Conservation (phyloP, 768 basidiomycete genomes). For the Favolaschia claudopus region DNA sequence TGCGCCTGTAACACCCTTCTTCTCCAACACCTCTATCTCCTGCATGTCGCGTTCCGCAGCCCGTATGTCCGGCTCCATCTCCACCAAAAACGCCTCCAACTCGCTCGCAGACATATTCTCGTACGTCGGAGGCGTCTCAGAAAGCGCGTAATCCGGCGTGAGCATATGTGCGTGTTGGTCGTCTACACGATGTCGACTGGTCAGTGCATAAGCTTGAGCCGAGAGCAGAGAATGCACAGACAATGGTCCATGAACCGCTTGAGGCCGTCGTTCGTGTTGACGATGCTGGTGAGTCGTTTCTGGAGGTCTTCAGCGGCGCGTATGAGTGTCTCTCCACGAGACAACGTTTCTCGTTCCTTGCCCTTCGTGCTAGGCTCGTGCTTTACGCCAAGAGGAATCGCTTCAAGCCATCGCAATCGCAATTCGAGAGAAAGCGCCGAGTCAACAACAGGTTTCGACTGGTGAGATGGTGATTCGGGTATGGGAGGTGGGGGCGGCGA, state of each 20-base stretch:
- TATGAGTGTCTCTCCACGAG: conserved; percentile 62
- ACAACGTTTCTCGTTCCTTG: conserved; percentile 52
- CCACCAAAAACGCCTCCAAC: conserved; percentile 72
- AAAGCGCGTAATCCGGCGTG: conserved; percentile 78
- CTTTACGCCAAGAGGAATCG: conserved; percentile 72
- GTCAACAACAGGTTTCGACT: conserved; percentile 52
- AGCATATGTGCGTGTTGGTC: conserved; percentile 79
- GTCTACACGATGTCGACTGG: conserved; percentile 52
- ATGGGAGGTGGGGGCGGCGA: conserved; percentile 30
- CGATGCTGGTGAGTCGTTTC: conserved; percentile 58
- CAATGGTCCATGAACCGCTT: conserved; percentile 80
- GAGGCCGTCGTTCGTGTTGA: conserved; percentile 75
- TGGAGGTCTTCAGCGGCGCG: conserved; percentile 70
- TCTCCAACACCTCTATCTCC: conserved; percentile 75
- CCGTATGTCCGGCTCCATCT: conserved; percentile 87
- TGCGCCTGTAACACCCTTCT: conserved; percentile 74
- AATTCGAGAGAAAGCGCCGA: conserved; percentile 77
- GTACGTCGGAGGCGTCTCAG: conserved; percentile 57
- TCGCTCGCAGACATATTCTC: conserved; percentile 72
- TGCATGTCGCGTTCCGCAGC: conserved; percentile 83
- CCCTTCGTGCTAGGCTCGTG: conserved; percentile 48
- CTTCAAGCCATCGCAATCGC: conserved; percentile 82
- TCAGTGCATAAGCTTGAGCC: conserved; percentile 4
- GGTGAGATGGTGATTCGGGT: conserved; percentile 16
- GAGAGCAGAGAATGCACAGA: conserved; percentile 42